Evolutionary conservation across 2,329 filamentous ascomycete species (phyloP), one percentile per base, ranked within the genome.

Genomic region (Hortaea sp.): DNA sequence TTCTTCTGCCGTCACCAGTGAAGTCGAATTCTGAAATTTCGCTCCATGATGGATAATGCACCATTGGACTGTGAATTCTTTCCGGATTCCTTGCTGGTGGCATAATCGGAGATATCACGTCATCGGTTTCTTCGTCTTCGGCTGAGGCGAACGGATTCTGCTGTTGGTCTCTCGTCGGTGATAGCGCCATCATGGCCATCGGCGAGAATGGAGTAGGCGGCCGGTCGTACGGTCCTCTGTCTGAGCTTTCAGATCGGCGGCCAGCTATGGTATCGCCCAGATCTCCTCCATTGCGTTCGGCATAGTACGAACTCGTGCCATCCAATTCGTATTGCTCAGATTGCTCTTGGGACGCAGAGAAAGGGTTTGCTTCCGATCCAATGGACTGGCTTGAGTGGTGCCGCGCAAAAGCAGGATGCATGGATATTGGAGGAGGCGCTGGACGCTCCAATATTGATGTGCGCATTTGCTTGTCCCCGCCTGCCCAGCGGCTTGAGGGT

Each of bases 1-100:
- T 31, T 7, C 5, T 27, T 6, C 11, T 39, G 7, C 46, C 44
- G 5, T 49, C 29, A 13, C 46, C 46, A n/a, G 34, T 40, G 37
- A 51, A 51, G 39, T 51, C 46, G 30, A 51, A 51, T 27, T 46
- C 40, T 5, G 46, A 49, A 5, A 51, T 40, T 30, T 51, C 49
- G 34, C 29, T 42, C 49, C 49, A 49, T 3, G 49, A 49, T 10
- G 49, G 49, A 28, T 51, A 51, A 31, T 51, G 49, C 27, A 51
- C 43, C 45, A 46, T 40, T 12, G 48, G 48, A 5, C 39, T 43
- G 29, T 49, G 41, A 29, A 44, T 41, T 20, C 48, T 44, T 31
- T 49, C 44, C 5, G 48, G 41, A 29, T 41, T 47, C 28, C 40
- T 29, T 7, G 45, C 29, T 35, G 32, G 5, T 11, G 45, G 45